Evolutionary conservation across 2,329 filamentous ascomycete species (phyloP).

Genomic region (Trichoderma breve): DNA sequence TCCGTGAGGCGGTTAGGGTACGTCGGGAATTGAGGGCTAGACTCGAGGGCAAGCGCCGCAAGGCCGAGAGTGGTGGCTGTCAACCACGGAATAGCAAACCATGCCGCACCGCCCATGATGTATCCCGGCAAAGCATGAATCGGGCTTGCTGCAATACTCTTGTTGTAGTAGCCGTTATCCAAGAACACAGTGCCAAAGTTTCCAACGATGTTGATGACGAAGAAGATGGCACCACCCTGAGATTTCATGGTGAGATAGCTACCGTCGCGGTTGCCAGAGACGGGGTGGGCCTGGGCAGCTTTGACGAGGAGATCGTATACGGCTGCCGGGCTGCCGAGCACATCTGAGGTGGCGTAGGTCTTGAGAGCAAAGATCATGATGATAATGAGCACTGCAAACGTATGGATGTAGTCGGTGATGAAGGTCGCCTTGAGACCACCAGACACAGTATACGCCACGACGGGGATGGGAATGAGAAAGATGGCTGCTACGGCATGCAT

Average conservation of each 20-base stretch:
- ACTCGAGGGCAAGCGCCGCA: constrained; percentile 75
- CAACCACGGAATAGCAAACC: constrained; percentile 93
- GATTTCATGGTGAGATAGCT: constrained; percentile 81
- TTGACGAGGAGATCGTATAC: constrained; percentile 77
- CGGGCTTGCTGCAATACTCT: constrained; percentile 83
- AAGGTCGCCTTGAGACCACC: constrained; percentile 86
- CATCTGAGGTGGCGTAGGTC: constrained; percentile 70
- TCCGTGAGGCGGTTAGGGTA: constrained; percentile 69
- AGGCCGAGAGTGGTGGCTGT: constrained; percentile 87
- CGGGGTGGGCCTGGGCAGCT: constrained; percentile 67
- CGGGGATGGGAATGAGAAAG: constrained; percentile 28
- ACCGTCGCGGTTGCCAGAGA: constrained; percentile 74
- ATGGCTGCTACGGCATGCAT: constrained; percentile 68
- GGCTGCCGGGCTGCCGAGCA: constrained; percentile 69
- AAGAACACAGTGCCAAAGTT: constrained; percentile 84
- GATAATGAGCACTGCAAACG: constrained; percentile 78
- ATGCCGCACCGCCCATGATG: constrained; percentile 78
- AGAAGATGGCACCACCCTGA: constrained; percentile 77
- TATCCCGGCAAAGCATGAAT: constrained; percentile 86
- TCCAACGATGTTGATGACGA: constrained; percentile 82
- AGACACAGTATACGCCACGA: constrained; percentile 71
- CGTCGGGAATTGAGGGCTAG: constrained; percentile 67
- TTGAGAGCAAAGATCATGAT: constrained; percentile 84
- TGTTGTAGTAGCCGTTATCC: constrained; percentile 90
- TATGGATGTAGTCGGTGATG: constrained; percentile 83